phyloP scores from a whole-genome alignment of 371 early-diverging fungal genomes.

The Mucor mucedo region DNA sequence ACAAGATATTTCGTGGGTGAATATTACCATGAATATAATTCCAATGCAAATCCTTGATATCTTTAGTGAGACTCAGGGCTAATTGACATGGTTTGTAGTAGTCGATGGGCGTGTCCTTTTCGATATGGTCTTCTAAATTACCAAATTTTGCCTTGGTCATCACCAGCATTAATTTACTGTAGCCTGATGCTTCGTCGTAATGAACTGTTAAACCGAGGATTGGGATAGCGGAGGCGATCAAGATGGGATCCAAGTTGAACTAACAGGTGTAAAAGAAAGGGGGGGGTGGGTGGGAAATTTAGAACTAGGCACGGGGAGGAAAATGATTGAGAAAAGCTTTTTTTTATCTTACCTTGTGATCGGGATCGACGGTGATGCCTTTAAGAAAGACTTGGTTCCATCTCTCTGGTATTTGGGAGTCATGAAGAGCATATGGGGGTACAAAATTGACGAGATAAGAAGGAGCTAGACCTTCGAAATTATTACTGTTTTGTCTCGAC shows the following conservation, averaged over 20 bases:
- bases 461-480: conserved; percentile 40
- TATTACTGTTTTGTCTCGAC: conserved; percentile 29
- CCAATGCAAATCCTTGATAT: conserved; percentile 51
- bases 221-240: conserved; percentile 32
- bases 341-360: conserved; percentile 42
- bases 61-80: conserved; percentile 47
- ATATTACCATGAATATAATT: conserved; percentile 51
- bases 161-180: conserved; percentile 45
- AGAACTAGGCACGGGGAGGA: not conserved
- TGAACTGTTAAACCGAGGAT: conserved; percentile 45
- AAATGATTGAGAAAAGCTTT: not conserved
- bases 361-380: conserved; percentile 43
- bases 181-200: conserved; percentile 36
- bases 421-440: conserved; percentile 42
- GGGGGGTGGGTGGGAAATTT: too few relatives aligned
- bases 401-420: conserved; percentile 38
- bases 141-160: conserved; percentile 48
- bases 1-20: conserved; percentile 48
- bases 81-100: conserved; percentile 41
- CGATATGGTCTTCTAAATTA: conserved; percentile 39
- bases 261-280: conserved; percentile 8
- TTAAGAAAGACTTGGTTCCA: conserved; percentile 53
- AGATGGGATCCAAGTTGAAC: conserved; percentile 35
- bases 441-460: conserved; percentile 50
- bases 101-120: conserved; percentile 32